phyloP scores from a whole-genome alignment of 805 yeast species.

The Ogataea trehalophila region DNA sequence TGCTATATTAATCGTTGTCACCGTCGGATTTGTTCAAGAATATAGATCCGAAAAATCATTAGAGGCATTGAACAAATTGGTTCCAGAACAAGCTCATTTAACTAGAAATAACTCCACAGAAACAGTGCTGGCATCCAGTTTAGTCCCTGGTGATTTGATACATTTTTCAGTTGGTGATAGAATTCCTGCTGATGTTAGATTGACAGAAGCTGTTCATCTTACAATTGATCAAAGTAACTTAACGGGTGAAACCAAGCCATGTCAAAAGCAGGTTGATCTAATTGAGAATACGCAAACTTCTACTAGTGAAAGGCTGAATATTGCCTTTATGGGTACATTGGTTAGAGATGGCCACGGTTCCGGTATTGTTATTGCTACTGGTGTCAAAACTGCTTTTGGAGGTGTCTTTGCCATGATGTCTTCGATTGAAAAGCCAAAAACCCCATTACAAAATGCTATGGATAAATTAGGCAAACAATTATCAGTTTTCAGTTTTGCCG shows the following conservation, averaged over 20 bases:
- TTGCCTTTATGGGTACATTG: conserved; percentile 96
- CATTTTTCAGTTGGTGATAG: conserved; percentile 90
- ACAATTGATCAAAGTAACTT: conserved; percentile 89
- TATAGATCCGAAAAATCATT: conserved; percentile 91
- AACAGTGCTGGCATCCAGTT: conserved; percentile 75
- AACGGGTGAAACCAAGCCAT: conserved; percentile 94
- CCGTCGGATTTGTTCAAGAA: conserved; percentile 97
- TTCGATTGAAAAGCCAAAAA: conserved; percentile 93
- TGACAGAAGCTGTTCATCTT: conserved; percentile 72
- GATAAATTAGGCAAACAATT: conserved; percentile 91
- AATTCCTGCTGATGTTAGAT: conserved; percentile 91
- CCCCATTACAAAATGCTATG: conserved; percentile 95
- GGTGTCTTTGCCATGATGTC: conserved; percentile 93
- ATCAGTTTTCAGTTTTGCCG: conserved; percentile 75
- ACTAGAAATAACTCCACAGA: conserved; percentile 76
- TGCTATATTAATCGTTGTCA: conserved; percentile 88
- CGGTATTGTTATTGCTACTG: conserved; percentile 91
- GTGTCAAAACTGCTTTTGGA: conserved; percentile 88
- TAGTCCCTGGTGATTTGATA: conserved; percentile 96
- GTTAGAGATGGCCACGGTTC: conserved; percentile 94
- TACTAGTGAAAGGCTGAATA: conserved; percentile 59
- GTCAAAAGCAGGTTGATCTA: conserved; percentile 53
- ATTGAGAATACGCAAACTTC: conserved; percentile 28
- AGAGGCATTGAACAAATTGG: conserved; percentile 87
- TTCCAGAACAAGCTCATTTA: conserved; percentile 94